Evolutionary conservation across 148 eudicot genomes (phyloP).

Genomic region (Rhododendron vialii): DNA sequence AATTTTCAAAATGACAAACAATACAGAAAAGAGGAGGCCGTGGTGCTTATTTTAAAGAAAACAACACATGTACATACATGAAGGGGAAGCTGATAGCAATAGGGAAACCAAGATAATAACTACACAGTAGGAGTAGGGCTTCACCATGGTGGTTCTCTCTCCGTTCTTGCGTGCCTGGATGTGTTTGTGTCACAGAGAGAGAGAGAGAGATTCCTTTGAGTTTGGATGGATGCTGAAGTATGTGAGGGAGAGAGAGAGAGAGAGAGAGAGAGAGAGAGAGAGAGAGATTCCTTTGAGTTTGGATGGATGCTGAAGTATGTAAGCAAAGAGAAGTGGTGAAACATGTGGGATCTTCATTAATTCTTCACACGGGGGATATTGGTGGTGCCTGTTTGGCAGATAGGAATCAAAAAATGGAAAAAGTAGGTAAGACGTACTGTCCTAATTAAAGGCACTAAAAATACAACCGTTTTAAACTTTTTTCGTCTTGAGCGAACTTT

Average conservation of each 20-base stretch:
- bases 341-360: not conserved
- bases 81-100: not conserved
- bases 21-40: not conserved
- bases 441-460: too few relatives aligned
- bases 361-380: not conserved
- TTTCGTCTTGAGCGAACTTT: too few relatives aligned
- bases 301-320: not conserved
- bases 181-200: not conserved
- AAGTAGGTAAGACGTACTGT: not conserved
- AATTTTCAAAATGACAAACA: not conserved
- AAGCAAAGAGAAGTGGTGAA: not conserved
- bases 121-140: not conserved
- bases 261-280: not conserved
- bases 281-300: constrained; percentile 2
- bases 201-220: constrained; percentile 1
- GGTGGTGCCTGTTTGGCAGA: not conserved
- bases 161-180: not conserved
- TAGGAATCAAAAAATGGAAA: not conserved
- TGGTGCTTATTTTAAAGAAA: not conserved
- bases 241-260: not conserved
- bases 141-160: constrained; percentile 2
- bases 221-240: not conserved
- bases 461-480: not conserved
- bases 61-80: not conserved
- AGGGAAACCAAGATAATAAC: not conserved